Evolutionary conservation across 352 stramenopile genomes (phyloP), one percentile per base, ranked within the genome.

Genomic region (Pythium sp.): DNA sequence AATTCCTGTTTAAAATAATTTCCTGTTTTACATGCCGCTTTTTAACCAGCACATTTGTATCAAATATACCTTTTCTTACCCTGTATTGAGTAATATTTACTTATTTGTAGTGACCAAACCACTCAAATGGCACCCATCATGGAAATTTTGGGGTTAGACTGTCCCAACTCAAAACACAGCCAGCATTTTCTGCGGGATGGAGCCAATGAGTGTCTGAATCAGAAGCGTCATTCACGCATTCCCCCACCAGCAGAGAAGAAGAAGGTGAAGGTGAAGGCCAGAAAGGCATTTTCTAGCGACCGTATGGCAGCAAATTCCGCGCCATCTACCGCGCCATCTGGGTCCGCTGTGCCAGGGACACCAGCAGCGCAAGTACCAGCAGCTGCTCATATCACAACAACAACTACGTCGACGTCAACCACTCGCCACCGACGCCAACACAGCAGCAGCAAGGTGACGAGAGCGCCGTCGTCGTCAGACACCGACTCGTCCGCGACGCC

Each of bases 151-250:
- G 5, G 4, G 6, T 53, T 22, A 53, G 26, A 53, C n/a, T 26
- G 47, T 55, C 47, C 47, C n/a, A 20, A 49, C 34, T 41, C 15
- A 49, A 15, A 5, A 9, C 5, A 9, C 41, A 49, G 41, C 41
- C 41, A 49, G 41, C 41, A 28, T 28, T 26, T 56, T 56, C 24
- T 56, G 49, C 49, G 54, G 54, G 28, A 60, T 60, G 54, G 54
- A 60, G 54, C 54, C 54, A 60, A 60, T 28, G 15, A 60, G 26
- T 15, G 41, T 24, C 41, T 43, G 54, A 41, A 43, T 60, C 53
- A 58, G 51, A 41, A 59, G 30, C 28, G 32, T 32, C 56, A 61
- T 61, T 61, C 41, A 6, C 56, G 24, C 30, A 61, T 47, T 61
- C 47, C 11, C 26, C 55, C 15, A 26, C 18, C 15, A 38, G 28